Conservation (phyloP, 1,284 basidiomycete species). For the Amylostereum chailletii region DNA sequence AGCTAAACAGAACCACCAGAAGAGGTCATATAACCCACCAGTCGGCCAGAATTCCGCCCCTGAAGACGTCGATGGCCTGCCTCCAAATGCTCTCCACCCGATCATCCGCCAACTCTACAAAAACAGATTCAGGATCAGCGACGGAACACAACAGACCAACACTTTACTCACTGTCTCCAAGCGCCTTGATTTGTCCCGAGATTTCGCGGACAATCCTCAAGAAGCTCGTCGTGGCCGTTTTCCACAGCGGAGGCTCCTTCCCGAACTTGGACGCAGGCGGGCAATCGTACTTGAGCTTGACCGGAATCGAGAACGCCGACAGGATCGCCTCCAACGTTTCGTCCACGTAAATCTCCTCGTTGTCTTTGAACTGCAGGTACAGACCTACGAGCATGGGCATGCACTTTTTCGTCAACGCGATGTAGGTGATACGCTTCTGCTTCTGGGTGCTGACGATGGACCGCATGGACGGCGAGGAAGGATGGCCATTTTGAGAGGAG, state of each 20-base stretch:
- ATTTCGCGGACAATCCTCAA: constrained; percentile 62
- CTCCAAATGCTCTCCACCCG: constrained; percentile 77
- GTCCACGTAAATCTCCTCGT: constrained; percentile 62
- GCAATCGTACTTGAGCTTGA: constrained; percentile 93
- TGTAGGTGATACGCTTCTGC: constrained; percentile 70
- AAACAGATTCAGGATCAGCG: constrained; percentile 1
- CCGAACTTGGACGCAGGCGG: constrained; percentile 81
- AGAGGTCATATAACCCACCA: constrained; percentile 41
- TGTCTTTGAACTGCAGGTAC: constrained; percentile 54
- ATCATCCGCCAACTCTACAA: constrained; percentile 46
- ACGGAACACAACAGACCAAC: not conserved
- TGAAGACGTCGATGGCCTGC: constrained; percentile 78
- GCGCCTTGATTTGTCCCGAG: constrained; percentile 35
- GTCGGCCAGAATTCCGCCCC: constrained; percentile 78
- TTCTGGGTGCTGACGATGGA: constrained; percentile 69
- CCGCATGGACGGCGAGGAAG: constrained; percentile 32
- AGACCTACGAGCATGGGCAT: constrained; percentile 78
- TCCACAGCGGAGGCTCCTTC: constrained; percentile 84
- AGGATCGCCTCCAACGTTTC: constrained; percentile 80
- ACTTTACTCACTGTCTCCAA: constrained; percentile 28
- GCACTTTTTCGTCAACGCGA: constrained; percentile 79
- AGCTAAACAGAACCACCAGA: constrained; percentile 1
- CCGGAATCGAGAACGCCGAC: constrained; percentile 81
- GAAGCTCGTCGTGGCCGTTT: constrained; percentile 75
- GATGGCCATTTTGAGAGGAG: constrained; percentile 22